Percentiles rank a stretch among this genome's conserved stretches.
Evolutionary conservation across 306 rosid species (phyloP).

Genomic region (Psophocarpus tetragonolobus): DNA sequence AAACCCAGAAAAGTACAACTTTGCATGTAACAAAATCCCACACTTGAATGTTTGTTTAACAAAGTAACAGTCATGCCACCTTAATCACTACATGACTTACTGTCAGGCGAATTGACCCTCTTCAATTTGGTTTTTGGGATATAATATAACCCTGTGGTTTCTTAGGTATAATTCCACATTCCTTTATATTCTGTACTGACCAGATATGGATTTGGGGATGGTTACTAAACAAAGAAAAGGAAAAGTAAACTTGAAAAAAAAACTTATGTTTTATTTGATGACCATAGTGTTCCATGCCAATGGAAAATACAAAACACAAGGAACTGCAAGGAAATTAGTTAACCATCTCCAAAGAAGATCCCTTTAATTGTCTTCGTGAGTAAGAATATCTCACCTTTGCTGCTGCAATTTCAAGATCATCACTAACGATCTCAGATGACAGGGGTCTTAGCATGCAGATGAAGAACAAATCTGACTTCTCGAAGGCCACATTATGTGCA

Average conservation of each 20-base stretch:
- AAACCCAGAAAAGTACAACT: neutral
- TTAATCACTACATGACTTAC: neutral
- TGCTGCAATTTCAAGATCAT: constrained; percentile 82
- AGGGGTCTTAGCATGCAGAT: constrained; percentile 88
- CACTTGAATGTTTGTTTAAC: neutral
- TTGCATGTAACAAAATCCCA: neutral
- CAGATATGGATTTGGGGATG: neutral
- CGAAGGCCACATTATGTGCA: constrained; percentile 83
- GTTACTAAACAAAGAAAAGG: neutral
- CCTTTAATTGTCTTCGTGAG: neutral
- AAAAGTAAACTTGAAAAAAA: neutral
- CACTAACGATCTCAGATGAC: constrained; percentile 63
- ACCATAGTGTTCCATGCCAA: neutral
- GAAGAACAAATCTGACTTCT: constrained; percentile 93
- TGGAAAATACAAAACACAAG: neutral
- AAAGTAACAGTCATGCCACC: neutral
- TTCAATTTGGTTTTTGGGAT: neutral
- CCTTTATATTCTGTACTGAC: neutral
- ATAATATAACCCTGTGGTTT: neutral
- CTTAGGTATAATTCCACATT: neutral
- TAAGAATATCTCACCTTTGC: constrained; percentile 66
- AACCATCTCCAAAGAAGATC: neutral
- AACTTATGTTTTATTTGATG: neutral
- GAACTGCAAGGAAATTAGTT: neutral
- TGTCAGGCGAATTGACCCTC: neutral